These are phyloP conservation scores for Penicillium argentinense DNA, from an alignment of 495 filamentous ascomycete genomes.

Conservation along the genomic window DNA sequence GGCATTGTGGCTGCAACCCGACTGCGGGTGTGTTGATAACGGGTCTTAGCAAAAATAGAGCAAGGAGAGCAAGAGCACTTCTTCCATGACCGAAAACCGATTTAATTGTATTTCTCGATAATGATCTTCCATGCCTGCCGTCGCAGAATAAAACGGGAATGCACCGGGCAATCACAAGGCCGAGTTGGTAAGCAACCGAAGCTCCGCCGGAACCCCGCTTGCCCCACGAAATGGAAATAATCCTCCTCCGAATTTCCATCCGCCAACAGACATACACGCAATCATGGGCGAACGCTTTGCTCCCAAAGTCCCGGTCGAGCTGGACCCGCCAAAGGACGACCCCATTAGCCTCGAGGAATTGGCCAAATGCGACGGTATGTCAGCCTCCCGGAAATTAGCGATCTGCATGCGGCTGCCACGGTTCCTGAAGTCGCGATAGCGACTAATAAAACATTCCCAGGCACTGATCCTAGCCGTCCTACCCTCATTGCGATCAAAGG, in stretches of 20 bases:
- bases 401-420: too few species aligned
- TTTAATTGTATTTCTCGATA: too few species aligned
- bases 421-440: too few species aligned
- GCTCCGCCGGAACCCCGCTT: constrained; percentile 9
- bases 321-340: constrained; percentile 87
- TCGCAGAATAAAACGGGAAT: background rate
- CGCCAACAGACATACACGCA: constrained; percentile 8
- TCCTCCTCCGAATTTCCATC: background rate
- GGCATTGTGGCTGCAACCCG: too few species aligned
- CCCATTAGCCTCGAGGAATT: constrained; percentile 74
- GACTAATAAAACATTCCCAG: constrained; percentile 28
- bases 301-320: constrained; percentile 77
- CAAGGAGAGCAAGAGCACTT: too few species aligned
- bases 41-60: too few species aligned
- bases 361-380: constrained; percentile 75
- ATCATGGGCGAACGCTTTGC: constrained; percentile 63
- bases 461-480: constrained; percentile 62
- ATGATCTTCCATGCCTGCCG: background rate
- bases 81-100: too few species aligned
- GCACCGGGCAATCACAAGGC: constrained; percentile 8
- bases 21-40: too few species aligned
- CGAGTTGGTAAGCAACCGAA: constrained; percentile 17
- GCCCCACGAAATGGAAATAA: constrained; percentile 17
- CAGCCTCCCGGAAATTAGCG: too few species aligned
- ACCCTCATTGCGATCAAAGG: constrained; percentile 96